Evolutionary conservation across 2,329 filamentous ascomycete species (phyloP).

Genomic region (Aspergillus sclerotialis): DNA sequence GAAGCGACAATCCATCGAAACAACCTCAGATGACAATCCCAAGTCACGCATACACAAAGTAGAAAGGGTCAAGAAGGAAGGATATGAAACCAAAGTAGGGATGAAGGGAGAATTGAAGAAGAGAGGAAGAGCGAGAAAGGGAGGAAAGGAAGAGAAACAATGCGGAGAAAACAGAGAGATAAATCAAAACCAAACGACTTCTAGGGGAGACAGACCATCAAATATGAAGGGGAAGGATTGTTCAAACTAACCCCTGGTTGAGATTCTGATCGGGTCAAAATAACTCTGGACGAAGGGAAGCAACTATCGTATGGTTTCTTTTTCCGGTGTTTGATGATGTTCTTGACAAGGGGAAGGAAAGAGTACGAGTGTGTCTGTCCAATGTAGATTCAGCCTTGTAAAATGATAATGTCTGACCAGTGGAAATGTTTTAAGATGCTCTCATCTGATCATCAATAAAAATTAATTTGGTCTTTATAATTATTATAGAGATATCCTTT

Average conservation of each 20-base stretch:
- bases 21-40: too few species aligned
- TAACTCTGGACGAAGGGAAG: slow-evolving; percentile 8
- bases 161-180: slow-evolving; percentile 4
- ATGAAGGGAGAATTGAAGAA: slow-evolving; percentile 2
- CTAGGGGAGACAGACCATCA: slow-evolving; percentile 5
- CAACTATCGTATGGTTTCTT: slow-evolving; percentile 3
- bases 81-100: slow-evolving; percentile 1
- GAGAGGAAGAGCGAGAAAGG: slow-evolving; percentile 4
- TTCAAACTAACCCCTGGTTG: not conserved
- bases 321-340: too few species aligned
- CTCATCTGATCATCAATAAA: too few species aligned
- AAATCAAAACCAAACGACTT: slow-evolving; percentile 2
- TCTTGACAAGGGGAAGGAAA: too few species aligned
- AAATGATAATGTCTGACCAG: too few species aligned
- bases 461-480: too few species aligned
- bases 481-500: too few species aligned
- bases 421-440: too few species aligned
- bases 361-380: too few species aligned
- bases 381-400: too few species aligned
- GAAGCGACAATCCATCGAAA: slow-evolving; percentile 10
- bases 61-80: slow-evolving; percentile 1
- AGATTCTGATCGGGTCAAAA: not conserved
- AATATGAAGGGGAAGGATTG: not conserved
- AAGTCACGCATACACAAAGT: too few species aligned
- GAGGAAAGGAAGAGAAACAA: slow-evolving; percentile 4